Conservation (phyloP, 1,284 basidiomycete species). For the Psilocybe mexicana region DNA sequence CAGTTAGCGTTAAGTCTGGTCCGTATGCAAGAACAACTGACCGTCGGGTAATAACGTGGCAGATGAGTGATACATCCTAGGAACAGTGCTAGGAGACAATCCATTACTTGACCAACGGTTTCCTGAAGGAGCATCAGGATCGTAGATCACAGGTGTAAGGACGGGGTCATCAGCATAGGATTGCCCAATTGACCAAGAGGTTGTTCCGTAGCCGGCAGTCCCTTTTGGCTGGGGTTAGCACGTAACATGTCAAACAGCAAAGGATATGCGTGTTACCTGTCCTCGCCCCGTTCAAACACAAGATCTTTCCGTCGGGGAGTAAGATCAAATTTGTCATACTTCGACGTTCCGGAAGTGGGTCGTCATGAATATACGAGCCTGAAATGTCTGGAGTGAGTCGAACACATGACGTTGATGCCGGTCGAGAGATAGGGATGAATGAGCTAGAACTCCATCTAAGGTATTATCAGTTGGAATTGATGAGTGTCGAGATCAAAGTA, state of each 20-base stretch:
- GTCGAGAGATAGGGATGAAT: conserved; percentile 33
- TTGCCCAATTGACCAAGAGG: conserved; percentile 36
- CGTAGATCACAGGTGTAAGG: conserved; percentile 55
- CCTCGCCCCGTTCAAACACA: conserved; percentile 69
- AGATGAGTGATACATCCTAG: conserved; percentile 80
- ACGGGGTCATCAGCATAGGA: conserved; percentile 38
- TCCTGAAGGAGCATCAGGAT: conserved; percentile 55
- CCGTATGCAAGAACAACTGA: conserved; percentile 19
- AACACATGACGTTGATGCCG: conserved; percentile 58
- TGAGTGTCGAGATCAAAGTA: neutral
- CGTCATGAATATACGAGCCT: conserved; percentile 57
- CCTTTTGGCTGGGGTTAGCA: conserved; percentile 24
- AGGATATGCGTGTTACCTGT: conserved; percentile 27
- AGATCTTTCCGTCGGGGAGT: conserved; percentile 70
- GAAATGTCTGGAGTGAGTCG: conserved; percentile 57
- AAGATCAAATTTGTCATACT: conserved; percentile 78
- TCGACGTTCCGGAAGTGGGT: conserved; percentile 69
- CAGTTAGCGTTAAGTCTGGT: neutral
- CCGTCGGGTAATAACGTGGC: conserved; percentile 79
- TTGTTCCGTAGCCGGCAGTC: conserved; percentile 40
- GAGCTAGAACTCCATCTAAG: conserved; percentile 31
- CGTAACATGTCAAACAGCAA: neutral
- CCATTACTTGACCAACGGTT: conserved; percentile 66
- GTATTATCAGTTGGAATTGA: neutral
- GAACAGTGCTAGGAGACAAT: conserved; percentile 54